Evolutionary conservation across 352 stramenopile species (phyloP).

Genomic region (Globisporangium apiculatum): DNA sequence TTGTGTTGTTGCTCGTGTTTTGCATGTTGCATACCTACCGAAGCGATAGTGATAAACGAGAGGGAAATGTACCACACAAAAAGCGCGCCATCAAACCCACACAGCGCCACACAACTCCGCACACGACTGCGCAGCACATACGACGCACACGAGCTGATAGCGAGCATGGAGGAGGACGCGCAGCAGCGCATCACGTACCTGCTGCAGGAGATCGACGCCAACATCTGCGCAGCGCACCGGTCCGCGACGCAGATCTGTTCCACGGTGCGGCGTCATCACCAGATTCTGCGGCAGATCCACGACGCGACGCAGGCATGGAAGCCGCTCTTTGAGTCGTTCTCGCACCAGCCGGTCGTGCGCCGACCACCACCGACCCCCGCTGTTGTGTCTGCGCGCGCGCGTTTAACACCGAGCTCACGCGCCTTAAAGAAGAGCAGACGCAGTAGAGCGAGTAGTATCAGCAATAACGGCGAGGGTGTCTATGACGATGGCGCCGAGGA

Average conservation of each 20-base stretch:
- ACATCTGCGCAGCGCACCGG: conserved; percentile 70
- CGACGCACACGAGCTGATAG: conserved; percentile 6
- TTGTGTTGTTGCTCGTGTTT: no score
- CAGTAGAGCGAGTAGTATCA: neutral
- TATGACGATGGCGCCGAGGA: neutral
- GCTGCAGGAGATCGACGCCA: conserved; percentile 80
- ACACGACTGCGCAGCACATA: neutral
- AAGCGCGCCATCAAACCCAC: neutral
- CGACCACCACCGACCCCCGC: conserved; percentile 36
- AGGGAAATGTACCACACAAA: neutral
- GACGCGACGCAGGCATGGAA: conserved; percentile 67
- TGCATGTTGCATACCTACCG: no score
- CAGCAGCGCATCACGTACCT: conserved; percentile 82
- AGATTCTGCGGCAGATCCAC: conserved; percentile 70
- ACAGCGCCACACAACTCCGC: neutral
- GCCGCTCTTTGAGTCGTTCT: conserved; percentile 71
- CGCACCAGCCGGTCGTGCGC: conserved; percentile 32
- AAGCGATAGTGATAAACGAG: neutral
- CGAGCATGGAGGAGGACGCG: conserved; percentile 58
- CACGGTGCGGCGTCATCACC: conserved; percentile 63
- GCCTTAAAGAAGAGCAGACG: neutral
- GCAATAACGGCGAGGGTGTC: no score
- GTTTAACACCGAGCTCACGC: conserved; percentile 15
- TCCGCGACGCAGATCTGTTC: conserved; percentile 71
- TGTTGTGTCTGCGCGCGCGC: conserved; percentile 18